A percentile compares a stretch with the other conserved stretches of the same genome.
Evolutionary conservation across 345 rosid species (phyloP).

Genomic region (Psidium guajava): DNA sequence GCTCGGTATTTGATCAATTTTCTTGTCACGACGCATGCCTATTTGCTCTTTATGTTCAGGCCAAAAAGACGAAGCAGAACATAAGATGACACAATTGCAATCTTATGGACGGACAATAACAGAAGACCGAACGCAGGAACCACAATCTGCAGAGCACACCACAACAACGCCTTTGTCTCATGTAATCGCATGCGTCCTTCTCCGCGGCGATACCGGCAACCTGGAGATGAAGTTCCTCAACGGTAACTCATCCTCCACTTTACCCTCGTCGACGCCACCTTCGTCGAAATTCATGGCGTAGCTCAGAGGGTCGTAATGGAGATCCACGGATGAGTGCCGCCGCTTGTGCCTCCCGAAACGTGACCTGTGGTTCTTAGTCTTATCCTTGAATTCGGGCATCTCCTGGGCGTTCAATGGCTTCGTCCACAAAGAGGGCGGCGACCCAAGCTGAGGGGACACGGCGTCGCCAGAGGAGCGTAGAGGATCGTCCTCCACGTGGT

Average conservation of each 20-base stretch:
- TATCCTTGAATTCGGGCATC: conserved; percentile 3
- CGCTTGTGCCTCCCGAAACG: conserved; percentile 7
- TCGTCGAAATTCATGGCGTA: conserved; percentile 43
- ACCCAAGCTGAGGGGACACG: conserved; percentile 3
- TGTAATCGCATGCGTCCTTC: background rate
- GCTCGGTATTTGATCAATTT: background rate
- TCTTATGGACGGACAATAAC: background rate
- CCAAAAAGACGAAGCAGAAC: background rate
- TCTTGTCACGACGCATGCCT: background rate
- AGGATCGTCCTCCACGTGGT: background rate
- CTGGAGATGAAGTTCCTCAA: conserved; percentile 6
- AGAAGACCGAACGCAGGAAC: background rate
- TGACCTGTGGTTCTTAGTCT: background rate
- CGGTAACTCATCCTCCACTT: background rate
- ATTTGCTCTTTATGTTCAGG: background rate
- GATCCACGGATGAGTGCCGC: conserved; percentile 19
- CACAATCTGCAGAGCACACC: background rate
- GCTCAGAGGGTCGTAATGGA: conserved; percentile 27
- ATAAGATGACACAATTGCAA: background rate
- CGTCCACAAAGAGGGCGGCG: background rate
- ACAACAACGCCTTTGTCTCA: background rate
- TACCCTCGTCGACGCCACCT: background rate
- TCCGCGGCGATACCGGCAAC: conserved; percentile 1
- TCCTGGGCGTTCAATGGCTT: background rate
- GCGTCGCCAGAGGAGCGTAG: background rate